Evolutionary conservation across 2,329 filamentous ascomycete genomes (phyloP).

Genomic region (Nigrospora sphaerica): DNA sequence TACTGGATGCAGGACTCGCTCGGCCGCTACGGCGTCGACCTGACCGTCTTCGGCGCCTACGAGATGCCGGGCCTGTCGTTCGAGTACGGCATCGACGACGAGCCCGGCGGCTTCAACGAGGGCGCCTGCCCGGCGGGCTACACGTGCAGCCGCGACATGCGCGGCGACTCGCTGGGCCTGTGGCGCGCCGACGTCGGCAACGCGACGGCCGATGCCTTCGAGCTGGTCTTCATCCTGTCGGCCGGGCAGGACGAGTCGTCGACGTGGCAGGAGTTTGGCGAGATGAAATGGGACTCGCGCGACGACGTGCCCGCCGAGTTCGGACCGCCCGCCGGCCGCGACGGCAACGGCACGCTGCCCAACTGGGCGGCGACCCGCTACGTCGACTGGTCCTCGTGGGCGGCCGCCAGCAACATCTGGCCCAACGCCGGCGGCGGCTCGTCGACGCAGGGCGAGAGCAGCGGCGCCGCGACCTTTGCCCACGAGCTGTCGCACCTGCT

Average conservation of each 20-base stretch:
- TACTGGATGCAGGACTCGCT: slow-evolving; percentile 52
- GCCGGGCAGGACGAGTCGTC: slow-evolving; percentile 48
- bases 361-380: slow-evolving; percentile 44
- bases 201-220: slow-evolving; percentile 36
- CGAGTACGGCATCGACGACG: slow-evolving; percentile 42
- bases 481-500: slow-evolving; percentile 46
- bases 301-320: slow-evolving; percentile 41
- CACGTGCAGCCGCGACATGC: slow-evolving; percentile 38
- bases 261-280: slow-evolving; percentile 50
- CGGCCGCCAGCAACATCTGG: slow-evolving; percentile 42
- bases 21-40: slow-evolving; percentile 43
- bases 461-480: slow-evolving; percentile 44
- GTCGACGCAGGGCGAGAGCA: slow-evolving; percentile 45
- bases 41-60: slow-evolving; percentile 46
- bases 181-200: slow-evolving; percentile 46
- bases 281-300: slow-evolving; percentile 41
- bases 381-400: slow-evolving; percentile 47
- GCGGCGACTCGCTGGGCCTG: slow-evolving; percentile 38
- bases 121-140: slow-evolving; percentile 35
- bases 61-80: slow-evolving; percentile 37
- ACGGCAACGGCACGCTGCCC: slow-evolving; percentile 23
- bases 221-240: slow-evolving; percentile 46
- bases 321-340: slow-evolving; percentile 30
- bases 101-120: slow-evolving; percentile 32
- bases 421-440: slow-evolving; percentile 45